Base-by-base conservation (phyloP, 768 basidiomycete genomes). In the Hericium rajendrae region DNA sequence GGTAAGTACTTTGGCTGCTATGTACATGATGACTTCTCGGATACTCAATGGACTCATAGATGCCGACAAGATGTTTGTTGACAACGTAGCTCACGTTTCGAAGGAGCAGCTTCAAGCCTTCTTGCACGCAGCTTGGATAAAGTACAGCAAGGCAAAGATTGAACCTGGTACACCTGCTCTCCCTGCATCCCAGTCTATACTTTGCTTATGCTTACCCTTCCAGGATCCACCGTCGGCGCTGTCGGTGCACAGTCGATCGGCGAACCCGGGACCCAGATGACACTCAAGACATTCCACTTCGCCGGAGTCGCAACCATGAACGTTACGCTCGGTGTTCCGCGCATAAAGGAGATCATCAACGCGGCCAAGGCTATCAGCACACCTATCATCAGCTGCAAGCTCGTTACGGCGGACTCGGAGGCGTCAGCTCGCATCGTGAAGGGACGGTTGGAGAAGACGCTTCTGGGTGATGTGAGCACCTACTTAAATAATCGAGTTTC, bases 291-390 rank as follows among this genome's bases (percentile, higher is more conserved):
- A 56, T 99, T 99, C 84, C 97, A 99, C 78, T 99, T 98, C 72
- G 97, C 97, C 65, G 97, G 97, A 74, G 95, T 99, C 61, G 97
- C 97, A 8, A 94, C 94, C 39, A 99, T 98, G 97, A 98, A 97
- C 73, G 93, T 99, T 60, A 99, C 97, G 0, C 83, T 98, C 40
- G 97, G 97, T 72, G 97, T 98, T 16, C 97, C 97, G 3, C 95
- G 97, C 66, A 98, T 99, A 73, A 98, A 98, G 71, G 97, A 99
- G 72, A 98, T 99, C 63, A 99, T 99, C 77, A 99, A 98, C 65
- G 97, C 94, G 2, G 91, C 97, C 16, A 99, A 97, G 70, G 72
- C 78, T 39, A 98, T 99, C 72, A 94, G 88, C 67, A 99, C 97
- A 0, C 97, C 97, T 4, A 97, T 99, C 69, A 99, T 99, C 70